These are phyloP conservation scores for Bifiguratus adelaidae DNA, from an alignment of 192 early-diverging fungal genomes.

Conservation along the genomic window DNA sequence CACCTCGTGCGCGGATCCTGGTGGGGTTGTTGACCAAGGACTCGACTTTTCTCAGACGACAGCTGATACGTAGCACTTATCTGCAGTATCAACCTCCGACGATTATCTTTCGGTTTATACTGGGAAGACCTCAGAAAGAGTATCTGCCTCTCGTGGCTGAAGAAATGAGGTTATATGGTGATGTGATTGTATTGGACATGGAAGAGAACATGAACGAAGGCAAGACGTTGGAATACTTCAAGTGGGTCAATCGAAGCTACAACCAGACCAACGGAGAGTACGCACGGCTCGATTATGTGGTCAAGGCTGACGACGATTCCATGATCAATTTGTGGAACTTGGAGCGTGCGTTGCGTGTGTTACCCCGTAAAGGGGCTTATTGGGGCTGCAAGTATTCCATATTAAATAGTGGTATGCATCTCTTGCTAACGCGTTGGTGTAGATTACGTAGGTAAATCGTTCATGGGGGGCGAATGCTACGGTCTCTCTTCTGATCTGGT, in stretches of 20 bases:
- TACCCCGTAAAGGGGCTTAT: slow-evolving; percentile 12
- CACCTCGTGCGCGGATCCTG: slow-evolving; percentile 9
- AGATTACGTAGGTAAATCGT: slow-evolving; percentile 14
- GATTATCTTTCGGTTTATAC: slow-evolving; percentile 19
- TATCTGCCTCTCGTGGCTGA: background rate
- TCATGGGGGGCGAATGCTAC: slow-evolving; percentile 17
- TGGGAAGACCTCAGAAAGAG: slow-evolving; percentile 4
- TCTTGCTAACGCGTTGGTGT: no score
- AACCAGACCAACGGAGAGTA: no score
- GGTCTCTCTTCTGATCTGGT: slow-evolving; percentile 16
- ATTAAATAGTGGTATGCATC: no score
- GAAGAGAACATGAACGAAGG: slow-evolving; percentile 25
- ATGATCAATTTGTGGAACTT: slow-evolving; percentile 19
- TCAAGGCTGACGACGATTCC: slow-evolving; percentile 23
- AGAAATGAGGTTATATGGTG: slow-evolving; percentile 14
- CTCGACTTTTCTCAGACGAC: slow-evolving; percentile 5
- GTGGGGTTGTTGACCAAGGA: slow-evolving; percentile 21
- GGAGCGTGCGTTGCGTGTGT: slow-evolving; percentile 10
- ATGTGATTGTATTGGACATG: slow-evolving; percentile 18
- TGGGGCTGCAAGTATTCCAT: no score
- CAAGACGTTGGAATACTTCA: slow-evolving; percentile 21
- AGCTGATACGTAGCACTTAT: slow-evolving; percentile 17
- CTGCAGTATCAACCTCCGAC: slow-evolving; percentile 7
- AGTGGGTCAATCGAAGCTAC: slow-evolving; percentile 7
- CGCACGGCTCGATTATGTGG: slow-evolving; percentile 16